Base-by-base conservation (phyloP, 257 asterid species). In the Plantago ovata region DNA sequence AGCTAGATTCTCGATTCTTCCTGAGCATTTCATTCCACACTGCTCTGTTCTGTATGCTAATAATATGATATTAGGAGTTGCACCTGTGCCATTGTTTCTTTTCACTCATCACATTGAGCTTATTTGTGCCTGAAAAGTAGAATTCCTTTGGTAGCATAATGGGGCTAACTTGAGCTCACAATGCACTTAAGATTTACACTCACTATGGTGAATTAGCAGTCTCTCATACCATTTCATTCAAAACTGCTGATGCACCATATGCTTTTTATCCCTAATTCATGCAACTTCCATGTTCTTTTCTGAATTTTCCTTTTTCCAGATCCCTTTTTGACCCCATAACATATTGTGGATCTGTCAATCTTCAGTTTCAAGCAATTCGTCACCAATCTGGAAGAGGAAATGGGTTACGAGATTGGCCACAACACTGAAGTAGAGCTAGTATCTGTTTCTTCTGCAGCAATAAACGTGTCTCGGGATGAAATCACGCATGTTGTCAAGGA, bases 341-440 rank as follows among this genome's bases (percentile, higher is more conserved):
- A 32, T 64, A 43, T 44, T 52, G 36, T 70, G 64, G 38, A 64
- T 64, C 52, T 61, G 15, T 69, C 51, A 38, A 72, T 70, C 63
- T 75, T 42, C 79, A 91, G 98, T 72, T 87, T 91, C 76, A 77
- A 78, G 81, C 82, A 87, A 65, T 79, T 87, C 75, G 82, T 85
- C 55, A 66, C 73, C 69, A 82, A 77, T 71, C 65, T 83, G 85
- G 83, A 83, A 73, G 89, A 81, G 69, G 95, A 83, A 77, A 72
- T 72, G 48, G 77, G 52, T 50, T 58, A 72, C 65, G 79, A 81
- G 57, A 74, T 63, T 47, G 67, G 52, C 57, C 60, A 68, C 64
- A 39, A 61, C 68, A 50, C 40, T 18, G 75, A 75, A 58, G 78
- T 53, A 58, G 80, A 78, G 55, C 73, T 69, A 53, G 64, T 61